These are phyloP conservation scores for Nannochloropsis oceanica DNA, from an alignment of 108 stramenopile genomes.

Conservation along the genomic window DNA sequence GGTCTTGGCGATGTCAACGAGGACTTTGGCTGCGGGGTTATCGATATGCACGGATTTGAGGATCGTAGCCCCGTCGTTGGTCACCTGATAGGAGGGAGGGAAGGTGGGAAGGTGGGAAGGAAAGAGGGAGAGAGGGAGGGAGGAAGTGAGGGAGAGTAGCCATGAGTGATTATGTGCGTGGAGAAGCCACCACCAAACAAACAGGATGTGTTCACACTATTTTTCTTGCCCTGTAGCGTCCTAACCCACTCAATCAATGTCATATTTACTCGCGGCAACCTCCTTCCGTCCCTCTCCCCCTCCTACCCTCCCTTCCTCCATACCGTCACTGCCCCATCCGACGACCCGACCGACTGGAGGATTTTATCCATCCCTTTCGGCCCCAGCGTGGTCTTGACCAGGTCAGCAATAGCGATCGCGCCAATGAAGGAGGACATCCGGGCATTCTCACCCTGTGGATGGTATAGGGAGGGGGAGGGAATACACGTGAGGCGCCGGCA, in stretches of 20 bases:
- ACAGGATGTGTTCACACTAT: background rate
- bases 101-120: background rate
- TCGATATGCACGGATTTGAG: constrained; percentile 74
- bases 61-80: constrained; percentile 95
- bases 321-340: constrained; percentile 21
- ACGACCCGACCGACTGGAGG: constrained; percentile 61
- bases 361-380: constrained; percentile 99
- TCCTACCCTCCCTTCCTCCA: background rate
- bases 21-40: constrained; percentile 95
- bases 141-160: background rate
- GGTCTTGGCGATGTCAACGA: constrained; percentile 83
- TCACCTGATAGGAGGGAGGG: constrained; percentile 84
- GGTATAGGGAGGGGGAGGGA: background rate
- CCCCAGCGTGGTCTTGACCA: constrained; percentile 98
- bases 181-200: background rate
- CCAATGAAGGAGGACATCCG: constrained; percentile 93
- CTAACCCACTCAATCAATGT: too few species aligned
- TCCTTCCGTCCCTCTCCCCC: background rate
- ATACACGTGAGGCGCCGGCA: background rate
- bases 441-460: constrained; percentile 88
- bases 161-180: background rate
- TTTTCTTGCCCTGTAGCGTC: background rate
- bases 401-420: constrained; percentile 96
- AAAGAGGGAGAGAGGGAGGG: background rate
- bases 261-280: too few species aligned